Base-by-base conservation (phyloP, 1,284 basidiomycete genomes). In the Leccinum cinnamomeum region DNA sequence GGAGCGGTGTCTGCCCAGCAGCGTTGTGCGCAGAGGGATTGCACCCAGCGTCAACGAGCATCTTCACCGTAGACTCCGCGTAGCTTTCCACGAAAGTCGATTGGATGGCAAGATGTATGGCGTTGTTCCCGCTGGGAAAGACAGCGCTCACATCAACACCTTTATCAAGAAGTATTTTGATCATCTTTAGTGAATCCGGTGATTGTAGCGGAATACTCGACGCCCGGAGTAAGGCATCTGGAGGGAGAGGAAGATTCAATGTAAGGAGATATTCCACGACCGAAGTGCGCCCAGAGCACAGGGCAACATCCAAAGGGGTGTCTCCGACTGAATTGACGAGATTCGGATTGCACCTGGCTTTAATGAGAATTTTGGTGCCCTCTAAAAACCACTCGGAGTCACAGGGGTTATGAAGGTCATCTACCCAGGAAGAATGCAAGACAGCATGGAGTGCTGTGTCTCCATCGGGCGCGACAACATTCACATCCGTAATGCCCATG, bases 241-340 rank as follows among this genome's bases (percentile, higher is more conserved):
- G 25, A 41, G 60, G 30, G 25, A 30, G 51, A 10, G 25, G 51
- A 16, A 61, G 7, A 18, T 53, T 30, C 28, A 53, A 23, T 11
- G 60, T 3, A 12, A 61, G 39, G 14, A 62, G n/a, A 37, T 54
- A 48, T n/a, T 62, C 30, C 51, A 54, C 30, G 33, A 55, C 46
- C 3, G 23, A 25, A 37, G 54, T 6, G 11, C 61, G 48, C 10
- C 28, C 37, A 18, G 28, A 28, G 11, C 10, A 16, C 8, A 44
- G 14, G n/a, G 59, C 59, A 6, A 61, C 14, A 20, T 61, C 59
- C 46, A 61, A 10, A n/a, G 60, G 60, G 20, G 37, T 61, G 12
- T 61, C 39, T n/a, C 60, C 46, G 10, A 23, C 25, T 16, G 59
- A 33, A 28, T 61, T 53, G 48, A 28, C 5, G 3, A 30, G 5